Conservation (phyloP, 1,284 basidiomycete genomes). For the Melampsora americana region DNA sequence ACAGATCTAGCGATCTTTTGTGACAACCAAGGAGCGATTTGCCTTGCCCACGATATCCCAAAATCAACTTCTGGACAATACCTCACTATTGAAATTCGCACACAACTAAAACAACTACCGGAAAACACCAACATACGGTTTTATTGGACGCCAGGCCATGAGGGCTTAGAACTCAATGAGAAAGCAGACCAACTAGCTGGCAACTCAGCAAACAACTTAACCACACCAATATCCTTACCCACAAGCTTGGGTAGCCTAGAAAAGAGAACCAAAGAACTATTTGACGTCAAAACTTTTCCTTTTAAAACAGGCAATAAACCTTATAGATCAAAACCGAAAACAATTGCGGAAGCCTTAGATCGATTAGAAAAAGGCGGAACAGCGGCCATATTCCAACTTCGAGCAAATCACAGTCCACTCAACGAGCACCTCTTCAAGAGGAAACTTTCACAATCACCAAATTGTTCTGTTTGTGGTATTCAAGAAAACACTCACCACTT, state of each 20-base stretch:
- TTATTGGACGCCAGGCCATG: too few relatives aligned
- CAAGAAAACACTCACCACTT: too few relatives aligned
- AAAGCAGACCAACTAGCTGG: too few relatives aligned
- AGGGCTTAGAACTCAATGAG: too few relatives aligned
- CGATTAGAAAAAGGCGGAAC: not conserved
- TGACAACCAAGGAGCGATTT: conserved; percentile 9
- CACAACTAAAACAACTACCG: not conserved
- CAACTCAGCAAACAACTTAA: not conserved
- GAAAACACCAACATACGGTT: too few relatives aligned
- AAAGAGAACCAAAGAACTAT: not conserved
- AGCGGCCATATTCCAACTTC: not conserved
- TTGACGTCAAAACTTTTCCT: not conserved
- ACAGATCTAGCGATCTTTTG: not conserved
- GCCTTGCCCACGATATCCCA: not conserved
- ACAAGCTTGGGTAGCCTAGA: not conserved
- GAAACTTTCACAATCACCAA: not conserved
- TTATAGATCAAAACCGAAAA: not conserved
- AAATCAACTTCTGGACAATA: not conserved
- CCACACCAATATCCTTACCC: conserved; percentile 7
- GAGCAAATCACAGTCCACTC: not conserved
- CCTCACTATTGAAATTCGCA: not conserved
- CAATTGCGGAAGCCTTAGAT: not conserved
- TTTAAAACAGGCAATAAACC: not conserved
- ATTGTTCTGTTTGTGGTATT: not conserved
- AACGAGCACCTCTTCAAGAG: not conserved